Conservation (phyloP, 1,284 basidiomycete genomes). For the Agaricales sp. region DNA sequence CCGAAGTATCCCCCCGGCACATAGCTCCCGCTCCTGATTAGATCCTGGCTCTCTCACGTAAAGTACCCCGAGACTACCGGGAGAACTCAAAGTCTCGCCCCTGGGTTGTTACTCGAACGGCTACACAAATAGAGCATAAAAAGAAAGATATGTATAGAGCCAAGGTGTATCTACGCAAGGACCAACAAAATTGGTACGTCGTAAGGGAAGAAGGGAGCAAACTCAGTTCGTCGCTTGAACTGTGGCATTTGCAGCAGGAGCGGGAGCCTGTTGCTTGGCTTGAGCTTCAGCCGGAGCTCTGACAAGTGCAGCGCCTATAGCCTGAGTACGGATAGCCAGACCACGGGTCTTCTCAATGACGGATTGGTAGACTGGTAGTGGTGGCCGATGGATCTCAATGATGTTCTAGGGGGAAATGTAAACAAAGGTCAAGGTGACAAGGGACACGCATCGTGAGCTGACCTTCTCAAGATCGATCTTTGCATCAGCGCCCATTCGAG, state of each 20-base stretch:
- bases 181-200: too few relatives aligned
- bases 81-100: too few relatives aligned
- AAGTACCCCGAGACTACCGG: too few relatives aligned
- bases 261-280: background rate
- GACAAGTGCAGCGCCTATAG: conserved; percentile 78
- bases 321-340: conserved; percentile 85
- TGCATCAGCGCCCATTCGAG: conserved; percentile 89
- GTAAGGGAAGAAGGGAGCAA: too few relatives aligned
- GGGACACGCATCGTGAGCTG: conserved; percentile 8
- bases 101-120: too few relatives aligned
- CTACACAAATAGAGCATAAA: too few relatives aligned
- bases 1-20: too few relatives aligned
- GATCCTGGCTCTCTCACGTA: too few relatives aligned
- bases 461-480: conserved; percentile 97
- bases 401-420: conserved; percentile 56
- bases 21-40: too few relatives aligned
- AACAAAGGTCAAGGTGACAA: conserved; percentile 7
- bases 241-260: background rate
- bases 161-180: too few relatives aligned
- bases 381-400: conserved; percentile 89
- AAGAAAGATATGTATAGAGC: too few relatives aligned
- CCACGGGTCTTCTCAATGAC: conserved; percentile 96
- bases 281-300: conserved; percentile 25
- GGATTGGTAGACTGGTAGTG: conserved; percentile 85
- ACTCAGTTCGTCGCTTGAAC: too few relatives aligned